These are phyloP conservation scores for Lipomyces mesembrius DNA, from an alignment of 805 yeast species.

Conservation along the genomic window DNA sequence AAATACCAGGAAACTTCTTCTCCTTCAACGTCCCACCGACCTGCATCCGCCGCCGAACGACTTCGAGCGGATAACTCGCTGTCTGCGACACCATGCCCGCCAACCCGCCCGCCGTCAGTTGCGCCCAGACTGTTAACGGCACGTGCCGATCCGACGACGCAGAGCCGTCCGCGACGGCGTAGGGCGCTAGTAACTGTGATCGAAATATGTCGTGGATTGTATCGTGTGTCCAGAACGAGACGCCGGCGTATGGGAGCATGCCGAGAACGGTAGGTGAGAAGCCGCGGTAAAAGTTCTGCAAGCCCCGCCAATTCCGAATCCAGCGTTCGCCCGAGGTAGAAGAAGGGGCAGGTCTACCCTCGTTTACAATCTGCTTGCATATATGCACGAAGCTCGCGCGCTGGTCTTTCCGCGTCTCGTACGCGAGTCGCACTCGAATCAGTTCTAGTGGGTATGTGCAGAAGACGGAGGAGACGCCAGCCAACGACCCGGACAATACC, in stretches of 20 bases:
- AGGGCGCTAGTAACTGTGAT: conserved; percentile 57
- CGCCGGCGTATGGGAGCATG: conserved; percentile 98
- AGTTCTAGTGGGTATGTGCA: conserved; percentile 91
- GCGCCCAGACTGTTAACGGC: conserved; percentile 90
- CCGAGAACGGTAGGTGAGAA: conserved; percentile 93
- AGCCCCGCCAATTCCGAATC: conserved; percentile 37
- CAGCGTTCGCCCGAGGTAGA: neutral
- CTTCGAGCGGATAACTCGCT: conserved; percentile 96
- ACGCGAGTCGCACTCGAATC: conserved; percentile 88
- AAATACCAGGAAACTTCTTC: conserved; percentile 45
- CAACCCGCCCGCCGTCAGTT: conserved; percentile 89
- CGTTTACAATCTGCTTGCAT: conserved; percentile 24
- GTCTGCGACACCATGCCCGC: conserved; percentile 96
- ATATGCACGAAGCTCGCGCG: conserved; percentile 21
- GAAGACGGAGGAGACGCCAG: conserved; percentile 80
- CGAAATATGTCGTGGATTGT: conserved; percentile 83
- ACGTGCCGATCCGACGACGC: conserved; percentile 47
- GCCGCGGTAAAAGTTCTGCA: conserved; percentile 86
- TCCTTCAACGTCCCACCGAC: conserved; percentile 71
- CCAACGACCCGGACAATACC: conserved; percentile 83
- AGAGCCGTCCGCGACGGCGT: conserved; percentile 45
- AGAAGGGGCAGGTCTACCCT: neutral
- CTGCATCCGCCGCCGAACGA: conserved; percentile 91
- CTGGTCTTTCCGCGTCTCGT: conserved; percentile 61
- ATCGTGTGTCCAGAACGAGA: conserved; percentile 93